phyloP scores from a whole-genome alignment of 2,329 filamentous ascomycete species.

The Colletotrichum zoysiae region DNA sequence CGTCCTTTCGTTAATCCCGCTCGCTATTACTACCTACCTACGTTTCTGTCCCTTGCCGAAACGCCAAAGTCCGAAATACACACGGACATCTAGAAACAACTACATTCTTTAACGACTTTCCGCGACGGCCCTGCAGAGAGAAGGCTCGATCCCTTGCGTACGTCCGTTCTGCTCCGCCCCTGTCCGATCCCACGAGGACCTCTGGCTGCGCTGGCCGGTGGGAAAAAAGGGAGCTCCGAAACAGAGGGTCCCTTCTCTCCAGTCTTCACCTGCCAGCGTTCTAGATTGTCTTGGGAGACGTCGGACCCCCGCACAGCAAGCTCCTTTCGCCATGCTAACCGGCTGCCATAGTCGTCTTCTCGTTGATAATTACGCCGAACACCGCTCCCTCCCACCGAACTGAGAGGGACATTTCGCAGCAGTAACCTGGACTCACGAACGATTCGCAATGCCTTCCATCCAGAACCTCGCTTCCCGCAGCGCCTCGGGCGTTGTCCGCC shows the following conservation, averaged over 20 bases:
- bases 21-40: slow-evolving; percentile 37
- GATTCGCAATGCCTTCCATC: slow-evolving; percentile 53
- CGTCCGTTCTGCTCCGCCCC: slow-evolving; percentile 18
- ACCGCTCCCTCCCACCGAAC: slow-evolving; percentile 12
- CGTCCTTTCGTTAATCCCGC: slow-evolving; percentile 59
- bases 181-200: neutral
- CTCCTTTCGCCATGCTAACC: slow-evolving; percentile 32
- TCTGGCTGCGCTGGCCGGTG: slow-evolving; percentile 19
- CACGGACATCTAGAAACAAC: slow-evolving; percentile 38
- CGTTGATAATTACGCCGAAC: slow-evolving; percentile 35
- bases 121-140: slow-evolving; percentile 35
- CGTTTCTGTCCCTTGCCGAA: neutral
- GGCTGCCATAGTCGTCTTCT: slow-evolving; percentile 24
- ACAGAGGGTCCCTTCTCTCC: slow-evolving; percentile 21
- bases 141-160: slow-evolving; percentile 41
- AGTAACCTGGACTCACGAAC: slow-evolving; percentile 23
- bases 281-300: slow-evolving; percentile 30
- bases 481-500: slow-evolving; percentile 55
- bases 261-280: slow-evolving; percentile 26
- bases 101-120: slow-evolving; percentile 39
- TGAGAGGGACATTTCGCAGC: slow-evolving; percentile 24
- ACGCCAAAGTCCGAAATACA: slow-evolving; percentile 32
- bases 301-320: slow-evolving; percentile 22
- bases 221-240: slow-evolving; percentile 26
- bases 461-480: slow-evolving; percentile 55